Percentiles rank a stretch among this genome's conserved stretches.
Conservation (phyloP, 2,329 filamentous ascomycete genomes). For the Emmonsiellopsis sp. region DNA sequence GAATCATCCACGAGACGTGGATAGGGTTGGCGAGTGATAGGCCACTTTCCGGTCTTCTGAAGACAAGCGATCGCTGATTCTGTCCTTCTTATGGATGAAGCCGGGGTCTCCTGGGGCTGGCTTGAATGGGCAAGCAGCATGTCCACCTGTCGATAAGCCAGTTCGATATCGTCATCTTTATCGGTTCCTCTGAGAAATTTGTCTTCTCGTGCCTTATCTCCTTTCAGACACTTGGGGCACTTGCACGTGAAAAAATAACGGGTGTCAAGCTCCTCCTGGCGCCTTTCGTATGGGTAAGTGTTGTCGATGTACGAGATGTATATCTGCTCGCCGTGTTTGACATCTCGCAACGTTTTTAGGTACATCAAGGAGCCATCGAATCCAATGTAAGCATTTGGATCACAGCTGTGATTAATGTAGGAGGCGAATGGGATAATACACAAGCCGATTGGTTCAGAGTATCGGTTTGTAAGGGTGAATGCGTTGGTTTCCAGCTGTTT, state of each 20-base stretch:
- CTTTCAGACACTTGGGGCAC: conserved; percentile 41
- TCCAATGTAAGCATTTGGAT: conserved; percentile 48
- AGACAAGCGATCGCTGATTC: conserved; percentile 32
- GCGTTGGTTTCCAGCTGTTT: conserved; percentile 48
- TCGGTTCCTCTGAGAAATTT: conserved; percentile 6
- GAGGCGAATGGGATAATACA: conserved; percentile 46
- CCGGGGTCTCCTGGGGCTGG: conserved; percentile 11
- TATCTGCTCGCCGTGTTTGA: conserved; percentile 48
- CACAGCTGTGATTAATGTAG: conserved; percentile 53
- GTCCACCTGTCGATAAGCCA: conserved; percentile 10
- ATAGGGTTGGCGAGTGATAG: conserved; percentile 45
- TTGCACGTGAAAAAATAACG: conserved; percentile 52
- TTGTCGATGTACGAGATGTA: conserved; percentile 54
- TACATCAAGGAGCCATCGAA: conserved; percentile 45
- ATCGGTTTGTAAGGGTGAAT: conserved; percentile 46
- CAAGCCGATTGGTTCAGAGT: conserved; percentile 50
- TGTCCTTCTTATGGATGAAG: conserved; percentile 25
- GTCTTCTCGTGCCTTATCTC: conserved; percentile 13
- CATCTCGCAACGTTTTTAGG: conserved; percentile 43
- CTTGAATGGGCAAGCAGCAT: conserved; percentile 18
- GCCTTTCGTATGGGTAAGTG: conserved; percentile 41
- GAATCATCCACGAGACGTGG: conserved; percentile 45
- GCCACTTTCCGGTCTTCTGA: conserved; percentile 33
- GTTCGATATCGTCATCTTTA: no score
- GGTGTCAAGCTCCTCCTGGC: conserved; percentile 42